Conservation (phyloP, 1,139 yeast genomes). For the Suhomyces bribrorum region DNA sequence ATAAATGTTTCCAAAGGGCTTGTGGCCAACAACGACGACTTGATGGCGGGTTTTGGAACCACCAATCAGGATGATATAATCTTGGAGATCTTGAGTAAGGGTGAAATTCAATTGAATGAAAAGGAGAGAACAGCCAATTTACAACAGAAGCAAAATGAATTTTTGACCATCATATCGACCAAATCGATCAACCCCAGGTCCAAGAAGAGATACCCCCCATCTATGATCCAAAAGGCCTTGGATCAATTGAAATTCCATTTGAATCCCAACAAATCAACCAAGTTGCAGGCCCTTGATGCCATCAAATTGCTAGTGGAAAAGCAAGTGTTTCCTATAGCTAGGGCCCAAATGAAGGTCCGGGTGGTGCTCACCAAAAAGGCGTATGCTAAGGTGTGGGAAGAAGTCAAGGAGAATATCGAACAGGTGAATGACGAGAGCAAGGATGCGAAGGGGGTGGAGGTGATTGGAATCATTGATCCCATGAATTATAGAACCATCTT, state of each 20-base stretch:
- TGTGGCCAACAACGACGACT: slow-evolving; percentile 87
- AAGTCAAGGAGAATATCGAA: slow-evolving; percentile 52
- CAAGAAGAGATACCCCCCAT: slow-evolving; percentile 88
- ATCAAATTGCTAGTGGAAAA: slow-evolving; percentile 72
- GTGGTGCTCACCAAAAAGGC: slow-evolving; percentile 54
- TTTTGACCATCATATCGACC: slow-evolving; percentile 78
- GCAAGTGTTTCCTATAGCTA: slow-evolving; percentile 87
- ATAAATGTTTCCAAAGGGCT: slow-evolving; percentile 92
- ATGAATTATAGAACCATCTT: slow-evolving; percentile 73
- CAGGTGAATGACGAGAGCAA: slow-evolving; percentile 55
- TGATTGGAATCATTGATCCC: slow-evolving; percentile 82
- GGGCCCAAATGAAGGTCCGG: slow-evolving; percentile 91
- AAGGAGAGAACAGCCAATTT: slow-evolving; percentile 83
- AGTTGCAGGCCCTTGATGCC: slow-evolving; percentile 89
- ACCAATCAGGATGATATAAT: slow-evolving; percentile 75
- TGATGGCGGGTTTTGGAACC: slow-evolving; percentile 71
- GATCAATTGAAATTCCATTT: slow-evolving; percentile 79
- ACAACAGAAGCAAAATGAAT: slow-evolving; percentile 78
- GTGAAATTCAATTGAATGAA: slow-evolving; percentile 92
- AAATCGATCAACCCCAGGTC: slow-evolving; percentile 90
- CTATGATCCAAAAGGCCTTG: slow-evolving; percentile 88
- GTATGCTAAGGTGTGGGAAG: slow-evolving; percentile 44
- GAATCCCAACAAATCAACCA: slow-evolving; percentile 76
- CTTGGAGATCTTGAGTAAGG: slow-evolving; percentile 78
- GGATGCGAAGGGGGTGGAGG: slow-evolving; percentile 54